phyloP scores from a whole-genome alignment of 2,329 filamentous ascomycete species.

The Diplodia mutila region DNA sequence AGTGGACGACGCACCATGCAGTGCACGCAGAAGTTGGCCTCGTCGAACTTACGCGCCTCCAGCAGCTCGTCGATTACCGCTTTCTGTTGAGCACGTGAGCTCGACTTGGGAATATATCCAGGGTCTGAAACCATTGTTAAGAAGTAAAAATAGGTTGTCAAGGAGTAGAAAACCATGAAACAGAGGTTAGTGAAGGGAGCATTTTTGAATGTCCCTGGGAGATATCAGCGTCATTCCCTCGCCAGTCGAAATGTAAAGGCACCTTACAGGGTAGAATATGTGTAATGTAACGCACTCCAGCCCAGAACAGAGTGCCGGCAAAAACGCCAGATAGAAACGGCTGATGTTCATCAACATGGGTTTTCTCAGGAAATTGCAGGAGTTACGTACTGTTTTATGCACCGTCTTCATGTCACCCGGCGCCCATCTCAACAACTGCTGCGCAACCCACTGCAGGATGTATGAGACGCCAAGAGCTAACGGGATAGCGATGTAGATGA shows the following conservation, averaged over 20 bases:
- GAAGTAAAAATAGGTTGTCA: slow-evolving; percentile 85
- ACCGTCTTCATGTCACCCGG: slow-evolving; percentile 87
- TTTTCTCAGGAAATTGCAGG: background rate
- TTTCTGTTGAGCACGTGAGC: slow-evolving; percentile 87
- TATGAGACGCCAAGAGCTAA: slow-evolving; percentile 68
- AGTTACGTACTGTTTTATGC: slow-evolving; percentile 76
- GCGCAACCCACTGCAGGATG: slow-evolving; percentile 75
- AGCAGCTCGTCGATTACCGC: slow-evolving; percentile 86
- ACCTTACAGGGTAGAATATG: slow-evolving; percentile 71
- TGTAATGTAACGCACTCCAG: slow-evolving; percentile 75
- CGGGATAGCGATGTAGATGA: slow-evolving; percentile 76
- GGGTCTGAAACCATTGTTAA: slow-evolving; percentile 86
- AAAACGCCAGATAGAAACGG: slow-evolving; percentile 96
- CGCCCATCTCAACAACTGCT: slow-evolving; percentile 78
- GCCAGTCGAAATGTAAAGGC: background rate
- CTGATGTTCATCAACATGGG: slow-evolving; percentile 46
- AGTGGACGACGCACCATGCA: slow-evolving; percentile 95
- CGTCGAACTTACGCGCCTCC: slow-evolving; percentile 85
- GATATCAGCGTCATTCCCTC: slow-evolving; percentile 37
- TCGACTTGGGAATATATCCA: slow-evolving; percentile 88
- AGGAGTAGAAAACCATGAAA: slow-evolving; percentile 66
- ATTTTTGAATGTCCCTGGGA: slow-evolving; percentile 64
- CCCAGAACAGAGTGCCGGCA: slow-evolving; percentile 80
- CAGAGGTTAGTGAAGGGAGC: slow-evolving; percentile 77
- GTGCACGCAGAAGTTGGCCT: slow-evolving; percentile 87